These are phyloP conservation scores for Lindgomyces ingoldianus DNA, from an alignment of 495 filamentous ascomycete species.

Conservation along the genomic window DNA sequence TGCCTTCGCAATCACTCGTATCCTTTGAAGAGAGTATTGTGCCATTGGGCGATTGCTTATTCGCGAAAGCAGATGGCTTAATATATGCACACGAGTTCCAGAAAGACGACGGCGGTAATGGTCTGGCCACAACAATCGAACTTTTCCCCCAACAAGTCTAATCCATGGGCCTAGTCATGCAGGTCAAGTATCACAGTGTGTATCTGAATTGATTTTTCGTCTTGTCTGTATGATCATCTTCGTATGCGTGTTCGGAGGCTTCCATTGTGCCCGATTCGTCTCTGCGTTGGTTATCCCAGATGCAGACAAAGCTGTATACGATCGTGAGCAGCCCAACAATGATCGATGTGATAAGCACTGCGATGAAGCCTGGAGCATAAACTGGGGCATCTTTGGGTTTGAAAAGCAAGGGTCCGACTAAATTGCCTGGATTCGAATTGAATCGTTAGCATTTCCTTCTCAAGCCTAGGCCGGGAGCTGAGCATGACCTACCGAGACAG, in stretches of 20 bases:
- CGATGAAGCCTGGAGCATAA: constrained; percentile 47
- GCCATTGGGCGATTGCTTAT: too few species aligned
- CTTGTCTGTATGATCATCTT: constrained; percentile 50
- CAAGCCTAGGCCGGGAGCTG: background rate
- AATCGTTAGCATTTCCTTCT: background rate
- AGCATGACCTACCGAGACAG: constrained; percentile 41
- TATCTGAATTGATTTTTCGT: constrained; percentile 51
- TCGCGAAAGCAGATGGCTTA: too few species aligned
- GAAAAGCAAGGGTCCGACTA: constrained; percentile 47
- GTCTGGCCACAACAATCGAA: too few species aligned
- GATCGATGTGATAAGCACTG: constrained; percentile 46
- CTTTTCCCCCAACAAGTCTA: too few species aligned
- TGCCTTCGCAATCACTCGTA: too few species aligned
- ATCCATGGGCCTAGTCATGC: too few species aligned
- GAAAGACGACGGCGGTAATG: too few species aligned
- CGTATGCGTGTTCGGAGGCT: constrained; percentile 49
- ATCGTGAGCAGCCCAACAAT: constrained; percentile 41
- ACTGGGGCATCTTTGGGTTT: constrained; percentile 39
- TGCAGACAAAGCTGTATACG: constrained; percentile 45
- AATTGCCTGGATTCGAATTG: constrained; percentile 27
- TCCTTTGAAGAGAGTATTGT: too few species aligned
- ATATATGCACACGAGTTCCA: too few species aligned
- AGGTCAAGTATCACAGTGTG: constrained; percentile 10
- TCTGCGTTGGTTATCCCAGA: constrained; percentile 42
- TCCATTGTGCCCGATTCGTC: constrained; percentile 41